Conservation (phyloP, 164 flowering plant genomes). For the Nymphaea thermarum region DNA sequence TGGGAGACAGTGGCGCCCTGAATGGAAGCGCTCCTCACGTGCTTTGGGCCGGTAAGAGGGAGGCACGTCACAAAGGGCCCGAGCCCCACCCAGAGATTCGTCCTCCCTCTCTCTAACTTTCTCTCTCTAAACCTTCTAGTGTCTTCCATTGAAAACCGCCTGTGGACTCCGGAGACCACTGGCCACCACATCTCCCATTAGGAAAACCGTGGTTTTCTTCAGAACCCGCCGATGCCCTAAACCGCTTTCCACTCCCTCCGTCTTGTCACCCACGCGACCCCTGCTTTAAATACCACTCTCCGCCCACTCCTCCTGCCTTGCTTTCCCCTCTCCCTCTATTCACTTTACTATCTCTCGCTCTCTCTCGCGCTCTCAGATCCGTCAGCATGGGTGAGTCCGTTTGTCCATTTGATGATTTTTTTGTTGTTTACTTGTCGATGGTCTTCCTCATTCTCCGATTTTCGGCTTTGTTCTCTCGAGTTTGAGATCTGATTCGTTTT, state of each 20-base stretch:
- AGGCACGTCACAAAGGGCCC: no score
- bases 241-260: not conserved
- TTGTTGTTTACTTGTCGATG: not conserved
- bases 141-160: not conserved
- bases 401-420: conserved; percentile 32
- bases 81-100: no score
- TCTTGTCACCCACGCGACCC: not conserved
- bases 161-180: not conserved
- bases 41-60: no score
- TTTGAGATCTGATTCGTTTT: not conserved
- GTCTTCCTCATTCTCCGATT: no score
- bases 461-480: conserved; percentile 42
- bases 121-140: no score
- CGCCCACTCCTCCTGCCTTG: not conserved
- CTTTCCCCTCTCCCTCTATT: not conserved
- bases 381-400: conserved; percentile 33
- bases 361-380: not conserved
- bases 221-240: not conserved
- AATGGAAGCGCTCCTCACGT: no score
- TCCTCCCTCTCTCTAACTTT: no score
- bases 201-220: not conserved
- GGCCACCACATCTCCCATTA: not conserved
- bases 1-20: no score
- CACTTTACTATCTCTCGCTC: not conserved
- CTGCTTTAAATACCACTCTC: not conserved